Base-by-base conservation (phyloP, 345 rosid species). In the Euphorbia tirucalli region DNA sequence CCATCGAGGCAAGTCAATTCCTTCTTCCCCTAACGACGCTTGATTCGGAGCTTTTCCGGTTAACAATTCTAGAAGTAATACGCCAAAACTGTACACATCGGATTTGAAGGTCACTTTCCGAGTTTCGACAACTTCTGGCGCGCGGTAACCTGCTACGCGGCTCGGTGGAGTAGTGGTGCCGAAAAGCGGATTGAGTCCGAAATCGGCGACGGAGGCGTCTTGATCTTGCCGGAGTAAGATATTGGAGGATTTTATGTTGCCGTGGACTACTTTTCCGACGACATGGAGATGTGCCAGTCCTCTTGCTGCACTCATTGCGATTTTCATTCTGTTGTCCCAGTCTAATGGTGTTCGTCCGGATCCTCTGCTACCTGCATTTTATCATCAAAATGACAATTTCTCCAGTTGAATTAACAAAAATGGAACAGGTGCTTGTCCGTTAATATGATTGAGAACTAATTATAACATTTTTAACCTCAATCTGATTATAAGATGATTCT, bases 21-120 rank as follows among this genome's bases (percentile, higher is more conserved):
- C 99, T 74, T 95, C 97, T 46, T 95, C 99, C 0, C 99, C 97
- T 22, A 95, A 78, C 1, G 99, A 95, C 0, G 97, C 96, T 76
- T 95, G 99, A 67, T 90, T 92, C 3, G 99, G 99, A 0, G 99
- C 88, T 78, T 95, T 95, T 3, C 99, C 99, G 0, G 99, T 95
- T 46, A 95, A 73, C 3, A 95, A 77, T 75, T 95, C 99, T 0
- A 95, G 86, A 0, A 95, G 80, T 69, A 95, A 77, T 19, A 95
- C 99, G 0, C 99, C 99, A 2, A 90, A 95, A 79, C 99, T 95
- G 82, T 95, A 95, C 56, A 90, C 97, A 48, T 95, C 99, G 0
- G 99, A 90, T 73, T 95, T 90, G 84, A 84, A 85, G 0, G 89
- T 89, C 31, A 81, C 97, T 72, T 83, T 95, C 6, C 92, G 87